Percentiles rank a stretch among this genome's conserved stretches.
These are phyloP conservation scores for Neostapfia colusana DNA, from an alignment of 176 grass and related monocot genomes.

Conservation along the genomic window DNA sequence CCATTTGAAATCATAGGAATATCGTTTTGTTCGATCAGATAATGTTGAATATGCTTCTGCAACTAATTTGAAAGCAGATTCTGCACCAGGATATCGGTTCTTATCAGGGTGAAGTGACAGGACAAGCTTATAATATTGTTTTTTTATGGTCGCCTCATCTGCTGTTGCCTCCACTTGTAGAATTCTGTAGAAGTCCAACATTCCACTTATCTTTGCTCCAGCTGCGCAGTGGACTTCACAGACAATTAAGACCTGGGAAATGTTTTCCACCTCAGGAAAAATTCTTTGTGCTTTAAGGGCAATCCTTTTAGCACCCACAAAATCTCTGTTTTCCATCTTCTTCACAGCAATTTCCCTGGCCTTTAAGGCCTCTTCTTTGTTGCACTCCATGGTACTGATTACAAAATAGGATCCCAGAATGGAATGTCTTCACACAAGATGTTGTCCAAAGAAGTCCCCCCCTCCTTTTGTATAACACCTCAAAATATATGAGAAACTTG, in stretches of 20 bases:
- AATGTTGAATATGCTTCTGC: conserved; percentile 72
- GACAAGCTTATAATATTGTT: conserved; percentile 72
- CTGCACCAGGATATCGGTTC: conserved; percentile 64
- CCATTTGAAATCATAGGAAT: conserved; percentile 69
- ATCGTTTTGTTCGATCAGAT: conserved; percentile 63
- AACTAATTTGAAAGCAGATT: conserved; percentile 86
- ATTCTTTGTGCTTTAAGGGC: conserved; percentile 74
- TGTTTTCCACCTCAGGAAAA: conserved; percentile 73
- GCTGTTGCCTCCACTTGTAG: conserved; percentile 57
- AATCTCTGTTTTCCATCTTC: conserved; percentile 69
- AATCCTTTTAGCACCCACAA: conserved; percentile 67
- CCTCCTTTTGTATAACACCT: conserved; percentile 11
- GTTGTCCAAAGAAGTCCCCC: not conserved
- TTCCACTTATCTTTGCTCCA: conserved; percentile 43
- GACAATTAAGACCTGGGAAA: conserved; percentile 64
- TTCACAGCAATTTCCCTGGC: conserved; percentile 74
- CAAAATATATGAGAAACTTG: conserved; percentile 29
- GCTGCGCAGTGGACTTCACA: conserved; percentile 85
- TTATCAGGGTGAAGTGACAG: conserved; percentile 88
- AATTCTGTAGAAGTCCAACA: conserved; percentile 65
- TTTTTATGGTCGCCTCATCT: conserved; percentile 70
- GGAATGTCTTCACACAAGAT: conserved; percentile 32
- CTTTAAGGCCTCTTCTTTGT: conserved; percentile 83
- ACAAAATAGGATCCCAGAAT: conserved; percentile 22
- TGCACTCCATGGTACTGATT: conserved; percentile 62